These are phyloP conservation scores for Colletotrichum godetiae DNA, from an alignment of 2,329 filamentous ascomycete genomes.

Conservation along the genomic window DNA sequence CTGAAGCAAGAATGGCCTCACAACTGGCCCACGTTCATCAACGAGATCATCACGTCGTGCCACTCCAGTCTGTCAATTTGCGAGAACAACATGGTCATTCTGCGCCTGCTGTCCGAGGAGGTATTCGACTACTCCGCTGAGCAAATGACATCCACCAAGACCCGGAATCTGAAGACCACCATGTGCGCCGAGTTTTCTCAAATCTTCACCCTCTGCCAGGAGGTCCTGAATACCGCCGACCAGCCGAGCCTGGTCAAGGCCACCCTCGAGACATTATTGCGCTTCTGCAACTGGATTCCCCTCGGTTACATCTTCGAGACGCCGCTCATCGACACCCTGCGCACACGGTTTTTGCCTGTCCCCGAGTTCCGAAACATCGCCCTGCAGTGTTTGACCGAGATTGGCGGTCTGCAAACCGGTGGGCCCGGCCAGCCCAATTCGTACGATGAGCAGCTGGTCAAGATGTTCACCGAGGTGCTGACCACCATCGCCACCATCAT, in stretches of 20 bases:
- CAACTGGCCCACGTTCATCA: slow-evolving; percentile 99
- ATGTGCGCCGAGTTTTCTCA: slow-evolving; percentile 99
- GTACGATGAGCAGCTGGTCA: slow-evolving; percentile 94
- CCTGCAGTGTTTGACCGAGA: slow-evolving; percentile 96
- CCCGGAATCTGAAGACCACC: slow-evolving; percentile 94
- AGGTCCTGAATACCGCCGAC: slow-evolving; percentile 90
- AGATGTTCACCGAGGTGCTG: slow-evolving; percentile 98
- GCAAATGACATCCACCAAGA: slow-evolving; percentile 99
- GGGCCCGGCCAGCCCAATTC: slow-evolving; percentile 73
- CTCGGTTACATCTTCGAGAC: slow-evolving; percentile 99
- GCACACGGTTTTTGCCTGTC: slow-evolving; percentile 90
- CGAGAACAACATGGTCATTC: slow-evolving; percentile 99
- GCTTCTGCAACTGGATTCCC: slow-evolving; percentile 99
- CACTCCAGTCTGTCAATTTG: slow-evolving; percentile 96
- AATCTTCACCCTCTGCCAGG: slow-evolving; percentile 97
- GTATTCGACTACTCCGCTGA: slow-evolving; percentile 99
- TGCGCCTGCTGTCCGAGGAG: slow-evolving; percentile 94
- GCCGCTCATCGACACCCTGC: slow-evolving; percentile 91
- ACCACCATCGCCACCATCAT: slow-evolving; percentile 95
- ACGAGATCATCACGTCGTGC: slow-evolving; percentile 97
- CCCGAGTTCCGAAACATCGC: slow-evolving; percentile 98
- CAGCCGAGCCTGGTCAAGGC: slow-evolving; percentile 92
- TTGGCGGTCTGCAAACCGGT: slow-evolving; percentile 91
- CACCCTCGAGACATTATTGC: slow-evolving; percentile 94
- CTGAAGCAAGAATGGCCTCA: slow-evolving; percentile 99